These are phyloP conservation scores for Pythium insidiosum DNA, from an alignment of 352 stramenopile genomes.

Conservation along the genomic window DNA sequence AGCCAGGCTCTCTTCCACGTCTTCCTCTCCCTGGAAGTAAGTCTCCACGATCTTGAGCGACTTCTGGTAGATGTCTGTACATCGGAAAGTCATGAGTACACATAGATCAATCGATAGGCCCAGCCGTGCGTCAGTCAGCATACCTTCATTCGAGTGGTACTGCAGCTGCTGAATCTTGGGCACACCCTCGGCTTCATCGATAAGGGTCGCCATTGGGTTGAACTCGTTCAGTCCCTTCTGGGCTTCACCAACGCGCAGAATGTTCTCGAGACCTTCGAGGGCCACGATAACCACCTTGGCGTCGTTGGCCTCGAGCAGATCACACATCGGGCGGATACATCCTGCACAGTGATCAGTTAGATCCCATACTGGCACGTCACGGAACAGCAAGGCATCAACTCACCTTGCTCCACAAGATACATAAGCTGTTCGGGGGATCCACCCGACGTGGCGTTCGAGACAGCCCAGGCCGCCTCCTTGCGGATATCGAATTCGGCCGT, in stretches of 20 bases:
- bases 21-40: conserved; percentile 98
- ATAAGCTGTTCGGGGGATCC: conserved; percentile 94
- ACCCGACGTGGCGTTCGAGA: conserved; percentile 96
- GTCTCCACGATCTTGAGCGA: conserved; percentile 96
- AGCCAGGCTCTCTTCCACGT: conserved; percentile 87
- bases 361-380: not conserved
- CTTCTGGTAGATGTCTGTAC: conserved; percentile 85
- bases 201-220: conserved; percentile 93
- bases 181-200: conserved; percentile 95
- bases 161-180: conserved; percentile 98
- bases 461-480: conserved; percentile 98
- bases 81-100: not conserved
- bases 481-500: conserved; percentile 97
- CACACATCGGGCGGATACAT: conserved; percentile 97
- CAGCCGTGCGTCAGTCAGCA: conserved; percentile 24
- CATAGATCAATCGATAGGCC: conserved; percentile 6
- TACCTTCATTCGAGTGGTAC: conserved; percentile 96
- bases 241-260: conserved; percentile 89
- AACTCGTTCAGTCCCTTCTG: conserved; percentile 61
- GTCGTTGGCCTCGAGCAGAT: conserved; percentile 95
- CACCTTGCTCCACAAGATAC: conserved; percentile 93
- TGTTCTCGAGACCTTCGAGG: conserved; percentile 99
- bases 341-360: conserved; percentile 21
- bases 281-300: conserved; percentile 98
- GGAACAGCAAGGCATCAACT: conserved; percentile 3